Percentiles rank a stretch among this genome's conserved stretches.
phyloP scores from a whole-genome alignment of 257 asterid genomes.

The Echites panduratus region DNA sequence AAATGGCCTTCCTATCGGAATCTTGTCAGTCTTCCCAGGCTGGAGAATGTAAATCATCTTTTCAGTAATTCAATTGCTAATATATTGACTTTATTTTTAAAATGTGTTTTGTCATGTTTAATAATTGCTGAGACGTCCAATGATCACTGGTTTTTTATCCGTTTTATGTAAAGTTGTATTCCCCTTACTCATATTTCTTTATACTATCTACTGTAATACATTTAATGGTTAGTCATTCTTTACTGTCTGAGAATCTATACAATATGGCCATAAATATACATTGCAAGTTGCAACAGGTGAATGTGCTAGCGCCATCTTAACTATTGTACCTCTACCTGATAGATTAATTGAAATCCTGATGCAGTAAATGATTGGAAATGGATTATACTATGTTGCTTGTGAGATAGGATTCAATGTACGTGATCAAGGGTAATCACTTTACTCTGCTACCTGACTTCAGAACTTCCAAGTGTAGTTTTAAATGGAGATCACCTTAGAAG shows the following conservation, averaged over 20 bases:
- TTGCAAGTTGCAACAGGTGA: neutral
- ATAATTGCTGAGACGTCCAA: neutral
- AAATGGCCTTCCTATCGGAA: constrained; percentile 71
- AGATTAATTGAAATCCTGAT: too few relatives aligned
- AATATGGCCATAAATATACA: neutral
- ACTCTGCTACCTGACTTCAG: neutral
- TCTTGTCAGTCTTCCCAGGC: constrained; percentile 34
- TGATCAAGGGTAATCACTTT: neutral
- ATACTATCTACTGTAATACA: neutral
- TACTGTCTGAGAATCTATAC: neutral
- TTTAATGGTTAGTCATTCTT: neutral
- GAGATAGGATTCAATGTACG: neutral
- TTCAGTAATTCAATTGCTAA: neutral
- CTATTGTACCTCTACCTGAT: neutral
- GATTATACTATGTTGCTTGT: neutral
- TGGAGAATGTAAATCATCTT: constrained; percentile 46
- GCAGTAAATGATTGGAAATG: neutral
- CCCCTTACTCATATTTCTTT: neutral
- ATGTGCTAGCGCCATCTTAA: neutral
- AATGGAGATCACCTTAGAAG: neutral
- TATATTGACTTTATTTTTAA: neutral
- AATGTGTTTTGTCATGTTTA: neutral
- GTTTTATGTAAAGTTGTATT: neutral
- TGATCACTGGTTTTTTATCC: neutral
- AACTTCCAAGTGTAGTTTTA: neutral